Percentiles rank a stretch among this genome's conserved stretches.
Conservation (phyloP, 2,329 filamentous ascomycete genomes). For the Neonectria punicea region DNA sequence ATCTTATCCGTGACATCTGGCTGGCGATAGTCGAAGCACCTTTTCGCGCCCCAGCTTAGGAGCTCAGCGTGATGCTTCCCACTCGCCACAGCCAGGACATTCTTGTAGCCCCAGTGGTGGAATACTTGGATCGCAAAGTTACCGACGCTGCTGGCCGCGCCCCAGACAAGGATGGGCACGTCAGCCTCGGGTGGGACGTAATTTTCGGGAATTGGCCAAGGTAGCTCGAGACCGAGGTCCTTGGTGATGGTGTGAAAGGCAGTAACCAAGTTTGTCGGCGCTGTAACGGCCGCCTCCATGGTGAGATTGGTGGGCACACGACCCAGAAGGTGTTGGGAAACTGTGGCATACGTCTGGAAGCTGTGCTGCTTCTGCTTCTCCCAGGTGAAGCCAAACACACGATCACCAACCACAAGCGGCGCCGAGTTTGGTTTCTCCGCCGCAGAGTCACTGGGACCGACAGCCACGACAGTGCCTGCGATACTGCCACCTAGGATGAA, state of each 20-base stretch:
- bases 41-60: conserved; percentile 55
- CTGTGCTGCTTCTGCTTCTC: neutral
- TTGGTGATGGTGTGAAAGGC: conserved; percentile 26
- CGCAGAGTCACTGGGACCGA: neutral
- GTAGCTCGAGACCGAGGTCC: conserved; percentile 63
- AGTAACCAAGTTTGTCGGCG: neutral
- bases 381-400: neutral
- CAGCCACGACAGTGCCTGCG: neutral
- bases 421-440: neutral
- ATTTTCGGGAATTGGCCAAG: conserved; percentile 62
- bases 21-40: conserved; percentile 60
- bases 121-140: conserved; percentile 62
- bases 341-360: neutral
- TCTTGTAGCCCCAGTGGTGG: conserved; percentile 61
- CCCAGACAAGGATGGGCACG: conserved; percentile 47
- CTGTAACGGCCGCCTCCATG: neutral
- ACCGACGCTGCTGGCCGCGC: conserved; percentile 59
- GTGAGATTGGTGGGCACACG: neutral
- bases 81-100: conserved; percentile 61
- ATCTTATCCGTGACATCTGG: conserved; percentile 50
- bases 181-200: conserved; percentile 59
- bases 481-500: neutral
- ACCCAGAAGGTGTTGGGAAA: neutral
- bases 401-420: neutral
- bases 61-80: conserved; percentile 57